A percentile compares a stretch with the other conserved stretches of the same genome.
Evolutionary conservation across 768 basidiomycete species (phyloP).

Genomic region (Suillus ampliporus): DNA sequence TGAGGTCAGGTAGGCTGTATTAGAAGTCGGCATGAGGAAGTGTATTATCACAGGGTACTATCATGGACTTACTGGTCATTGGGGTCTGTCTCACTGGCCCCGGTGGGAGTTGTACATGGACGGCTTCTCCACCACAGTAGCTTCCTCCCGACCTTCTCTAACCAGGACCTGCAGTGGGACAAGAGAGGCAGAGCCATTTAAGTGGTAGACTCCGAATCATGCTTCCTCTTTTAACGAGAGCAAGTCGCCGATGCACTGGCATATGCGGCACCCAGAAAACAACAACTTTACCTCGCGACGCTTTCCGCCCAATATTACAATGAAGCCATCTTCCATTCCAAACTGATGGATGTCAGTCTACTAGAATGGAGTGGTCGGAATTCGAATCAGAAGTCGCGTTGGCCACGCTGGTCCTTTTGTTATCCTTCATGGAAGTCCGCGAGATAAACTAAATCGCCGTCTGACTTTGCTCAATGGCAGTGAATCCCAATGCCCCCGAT

Average conservation of each 20-base stretch:
- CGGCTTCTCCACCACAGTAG: not conserved
- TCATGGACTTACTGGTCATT: not conserved
- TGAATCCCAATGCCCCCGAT: no score
- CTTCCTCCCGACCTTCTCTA: not conserved
- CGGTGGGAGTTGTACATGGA: not conserved
- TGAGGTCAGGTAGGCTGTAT: conserved; percentile 8
- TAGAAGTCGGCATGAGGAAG: not conserved
- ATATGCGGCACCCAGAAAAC: not conserved
- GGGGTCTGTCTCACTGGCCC: not conserved
- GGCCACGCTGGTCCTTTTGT: not conserved
- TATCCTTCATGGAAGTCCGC: not conserved
- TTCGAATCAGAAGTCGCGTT: not conserved
- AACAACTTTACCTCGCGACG: not conserved
- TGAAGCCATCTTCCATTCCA: no score
- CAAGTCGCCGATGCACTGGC: no score
- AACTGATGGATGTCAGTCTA: no score
- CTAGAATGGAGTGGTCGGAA: no score
- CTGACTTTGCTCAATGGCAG: no score
- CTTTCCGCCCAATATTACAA: no score
- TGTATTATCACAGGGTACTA: not conserved
- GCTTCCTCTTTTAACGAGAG: not conserved
- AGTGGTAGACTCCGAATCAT: not conserved
- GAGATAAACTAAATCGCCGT: no score
- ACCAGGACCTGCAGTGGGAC: not conserved
- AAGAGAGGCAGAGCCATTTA: not conserved